phyloP scores from a whole-genome alignment of 371 early-diverging fungal species.

The Nematocida sp. region DNA sequence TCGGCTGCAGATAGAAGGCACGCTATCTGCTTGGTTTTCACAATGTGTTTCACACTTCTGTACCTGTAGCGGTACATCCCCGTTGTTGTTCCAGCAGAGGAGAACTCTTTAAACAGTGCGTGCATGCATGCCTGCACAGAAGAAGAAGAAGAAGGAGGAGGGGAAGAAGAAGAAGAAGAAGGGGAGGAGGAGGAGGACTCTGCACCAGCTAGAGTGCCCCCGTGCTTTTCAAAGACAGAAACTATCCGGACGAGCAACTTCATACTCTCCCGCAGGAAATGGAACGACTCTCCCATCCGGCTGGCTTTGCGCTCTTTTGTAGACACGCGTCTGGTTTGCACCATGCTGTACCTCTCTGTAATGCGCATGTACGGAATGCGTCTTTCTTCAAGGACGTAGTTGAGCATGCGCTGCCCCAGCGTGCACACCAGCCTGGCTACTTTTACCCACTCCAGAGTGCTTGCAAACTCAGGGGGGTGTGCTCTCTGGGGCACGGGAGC shows the following conservation, averaged over 20 bases:
- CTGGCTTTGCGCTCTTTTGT: constrained; percentile 98
- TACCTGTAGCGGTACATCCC: constrained; percentile 99
- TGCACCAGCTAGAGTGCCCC: constrained; percentile 70
- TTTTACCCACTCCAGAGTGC: constrained; percentile 94
- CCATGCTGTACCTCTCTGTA: constrained; percentile 94
- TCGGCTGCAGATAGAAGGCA: neutral
- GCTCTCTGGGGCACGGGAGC: too few species aligned
- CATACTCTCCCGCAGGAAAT: constrained; percentile 81
- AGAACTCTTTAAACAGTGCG: constrained; percentile 90
- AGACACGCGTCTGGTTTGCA: constrained; percentile 87
- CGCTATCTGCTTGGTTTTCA: constrained; percentile 68
- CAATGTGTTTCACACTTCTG: constrained; percentile 88
- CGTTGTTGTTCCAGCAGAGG: constrained; percentile 94
- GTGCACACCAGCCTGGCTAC: constrained; percentile 87
- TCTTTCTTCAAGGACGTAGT: constrained; percentile 86
- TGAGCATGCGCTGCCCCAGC: constrained; percentile 96
- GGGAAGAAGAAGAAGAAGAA: too few species aligned
- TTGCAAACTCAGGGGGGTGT: constrained; percentile 96
- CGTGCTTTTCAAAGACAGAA: constrained; percentile 87
- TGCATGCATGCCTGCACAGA: constrained; percentile 90
- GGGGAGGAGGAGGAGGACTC: too few species aligned
- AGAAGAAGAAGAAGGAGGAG: too few species aligned
- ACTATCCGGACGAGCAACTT: constrained; percentile 90
- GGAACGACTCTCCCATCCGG: constrained; percentile 93
- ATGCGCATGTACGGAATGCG: constrained; percentile 86